Base-by-base conservation (phyloP, 2,329 filamentous ascomycete species). In the Leptographium galeiforme region DNA sequence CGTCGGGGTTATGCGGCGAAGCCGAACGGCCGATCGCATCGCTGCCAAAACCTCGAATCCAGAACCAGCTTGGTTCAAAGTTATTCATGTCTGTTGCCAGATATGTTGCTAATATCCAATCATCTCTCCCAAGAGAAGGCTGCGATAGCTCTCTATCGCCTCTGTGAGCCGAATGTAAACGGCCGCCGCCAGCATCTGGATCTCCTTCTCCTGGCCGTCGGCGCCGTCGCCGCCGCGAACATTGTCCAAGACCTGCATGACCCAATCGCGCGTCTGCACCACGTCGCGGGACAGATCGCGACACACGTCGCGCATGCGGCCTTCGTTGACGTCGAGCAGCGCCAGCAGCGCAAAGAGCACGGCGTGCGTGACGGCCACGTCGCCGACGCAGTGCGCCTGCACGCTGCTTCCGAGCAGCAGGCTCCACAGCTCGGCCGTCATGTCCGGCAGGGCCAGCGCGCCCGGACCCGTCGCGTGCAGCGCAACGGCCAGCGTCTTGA, bases 231-330 rank as follows among this genome's bases (percentile, higher is more conserved):
- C 71, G 0, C 76, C 76, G 34, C 72, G 69, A 8, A 70, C 72
- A 38, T 72, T 72, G 56, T 85, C 79, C 67, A 96, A 94, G 1
- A 96, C 77, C 53, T 74, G 74, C 45, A 81, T 77, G 1, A 87
- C 85, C 93, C 93, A 98, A 62, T 60, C 86, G 61, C 87, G 80
- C 56, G 88, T 86, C 74, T 97, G 91, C 51, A 95, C 75, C 25
- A 97, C 71, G 65, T 91, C 82, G 53, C 81, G 79, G 0, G 86
- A 83, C 61, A 89, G 80, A 54, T 84, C 79, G 55, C 82, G 80
- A 49, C 88, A 91, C 3, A 98, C 66, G 2, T 81, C 74, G 60
- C 82, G 73, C 69, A 85, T 79, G 56, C 89, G 81, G 49, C 81
- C 77, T 38, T 78, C 82, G 56, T 95, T 95, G 40, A 95, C 76